Percentiles rank a stretch among this genome's conserved stretches.
Evolutionary conservation across 805 yeast genomes (phyloP).

Genomic region (Novakomyces olei): DNA sequence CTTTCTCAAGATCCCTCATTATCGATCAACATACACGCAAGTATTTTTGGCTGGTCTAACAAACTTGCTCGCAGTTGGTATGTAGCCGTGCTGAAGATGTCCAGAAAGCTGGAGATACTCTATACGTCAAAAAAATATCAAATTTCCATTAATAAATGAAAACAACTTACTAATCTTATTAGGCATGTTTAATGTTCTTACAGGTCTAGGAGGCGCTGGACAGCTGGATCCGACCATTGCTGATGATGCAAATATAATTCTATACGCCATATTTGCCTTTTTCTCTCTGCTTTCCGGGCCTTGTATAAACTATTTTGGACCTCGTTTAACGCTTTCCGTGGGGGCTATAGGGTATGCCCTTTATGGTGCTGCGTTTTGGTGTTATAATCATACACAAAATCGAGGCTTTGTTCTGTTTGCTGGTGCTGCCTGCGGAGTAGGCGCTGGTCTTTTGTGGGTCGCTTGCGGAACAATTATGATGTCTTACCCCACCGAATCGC

Average conservation of each 20-base stretch:
- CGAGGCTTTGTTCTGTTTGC: conserved; percentile 32
- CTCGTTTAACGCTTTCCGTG: conserved; percentile 20
- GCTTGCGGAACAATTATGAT: conserved; percentile 36
- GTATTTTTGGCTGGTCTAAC: no score
- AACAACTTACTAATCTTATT: no score
- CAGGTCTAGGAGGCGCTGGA: conserved; percentile 30
- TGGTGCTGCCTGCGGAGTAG: conserved; percentile 34
- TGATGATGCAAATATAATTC: conserved; percentile 30
- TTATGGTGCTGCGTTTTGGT: conserved; percentile 25
- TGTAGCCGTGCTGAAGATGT: no score
- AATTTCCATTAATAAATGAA: no score
- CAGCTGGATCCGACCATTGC: conserved; percentile 16
- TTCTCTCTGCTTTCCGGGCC: conserved; percentile 37
- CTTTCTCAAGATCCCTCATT: no score
- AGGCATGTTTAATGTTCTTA: conserved; percentile 25
- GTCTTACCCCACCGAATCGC: conserved; percentile 32
- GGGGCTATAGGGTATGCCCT: conserved; percentile 28
- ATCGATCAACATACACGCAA: no score
- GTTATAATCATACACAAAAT: conserved; percentile 24
- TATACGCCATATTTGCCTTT: conserved; percentile 33
- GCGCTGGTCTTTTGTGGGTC: conserved; percentile 36
- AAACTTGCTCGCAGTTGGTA: no score
- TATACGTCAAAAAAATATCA: no score
- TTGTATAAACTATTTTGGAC: conserved; percentile 29
- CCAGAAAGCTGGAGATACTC: no score